These are phyloP conservation scores for Globisporangium sylvaticum DNA, from an alignment of 352 stramenopile species.

Conservation along the genomic window DNA sequence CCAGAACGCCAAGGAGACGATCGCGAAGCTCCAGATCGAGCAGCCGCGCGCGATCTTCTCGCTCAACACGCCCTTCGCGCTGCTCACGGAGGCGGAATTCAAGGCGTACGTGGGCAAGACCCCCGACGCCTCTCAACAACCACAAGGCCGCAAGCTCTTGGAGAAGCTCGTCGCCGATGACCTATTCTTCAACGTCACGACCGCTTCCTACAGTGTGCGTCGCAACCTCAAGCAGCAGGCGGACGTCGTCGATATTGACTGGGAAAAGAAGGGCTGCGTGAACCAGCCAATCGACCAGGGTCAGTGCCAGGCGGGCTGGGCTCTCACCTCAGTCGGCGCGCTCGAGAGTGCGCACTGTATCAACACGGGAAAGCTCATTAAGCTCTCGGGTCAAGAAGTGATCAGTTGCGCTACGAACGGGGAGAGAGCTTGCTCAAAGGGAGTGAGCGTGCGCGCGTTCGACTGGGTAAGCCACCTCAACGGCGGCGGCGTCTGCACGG, in stretches of 20 bases:
- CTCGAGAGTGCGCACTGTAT: conserved; percentile 50
- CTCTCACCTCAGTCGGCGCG: conserved; percentile 44
- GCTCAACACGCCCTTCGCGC: conserved; percentile 45
- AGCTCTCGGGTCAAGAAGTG: conserved; percentile 57
- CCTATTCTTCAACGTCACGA: not conserved
- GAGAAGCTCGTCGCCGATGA: not conserved
- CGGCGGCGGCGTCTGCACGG: conserved; percentile 39
- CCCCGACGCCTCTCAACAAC: conserved; percentile 13
- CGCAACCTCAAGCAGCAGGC: not conserved
- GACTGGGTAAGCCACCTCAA: conserved; percentile 43
- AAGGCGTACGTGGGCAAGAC: conserved; percentile 37
- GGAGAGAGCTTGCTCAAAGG: conserved; percentile 40
- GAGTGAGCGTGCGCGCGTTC: conserved; percentile 45
- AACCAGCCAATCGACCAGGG: conserved; percentile 51
- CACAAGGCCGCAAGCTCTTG: not conserved
- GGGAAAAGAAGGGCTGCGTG: conserved; percentile 63
- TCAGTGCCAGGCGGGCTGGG: conserved; percentile 49
- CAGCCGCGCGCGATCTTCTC: conserved; percentile 55
- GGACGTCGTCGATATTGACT: conserved; percentile 37
- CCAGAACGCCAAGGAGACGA: conserved; percentile 29
- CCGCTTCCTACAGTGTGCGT: conserved; percentile 4
- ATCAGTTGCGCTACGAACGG: conserved; percentile 53
- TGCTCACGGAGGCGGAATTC: conserved; percentile 58
- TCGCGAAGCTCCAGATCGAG: conserved; percentile 36
- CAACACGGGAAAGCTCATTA: conserved; percentile 26